phyloP scores from a whole-genome alignment of 257 asterid genomes.

The Leptodermis oblonga region DNA sequence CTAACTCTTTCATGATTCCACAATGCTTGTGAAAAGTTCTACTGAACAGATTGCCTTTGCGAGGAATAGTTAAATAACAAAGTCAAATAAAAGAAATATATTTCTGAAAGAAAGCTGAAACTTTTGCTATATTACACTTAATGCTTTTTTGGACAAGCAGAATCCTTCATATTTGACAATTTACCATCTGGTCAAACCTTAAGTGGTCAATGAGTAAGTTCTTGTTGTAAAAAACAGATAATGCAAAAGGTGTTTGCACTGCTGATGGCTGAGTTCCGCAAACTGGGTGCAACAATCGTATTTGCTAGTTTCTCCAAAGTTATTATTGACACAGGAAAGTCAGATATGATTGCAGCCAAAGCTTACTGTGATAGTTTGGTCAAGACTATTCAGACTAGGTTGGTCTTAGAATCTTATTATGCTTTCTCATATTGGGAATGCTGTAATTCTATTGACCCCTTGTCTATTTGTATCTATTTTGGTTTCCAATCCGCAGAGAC shows the following conservation, averaged over 20 bases:
- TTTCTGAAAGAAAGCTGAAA: not conserved
- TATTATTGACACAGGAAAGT: conserved; percentile 82
- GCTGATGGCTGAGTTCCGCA: conserved; percentile 91
- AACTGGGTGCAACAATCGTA: conserved; percentile 77
- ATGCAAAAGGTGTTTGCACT: conserved; percentile 93
- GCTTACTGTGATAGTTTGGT: conserved; percentile 92
- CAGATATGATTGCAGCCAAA: conserved; percentile 81
- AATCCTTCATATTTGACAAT: not conserved
- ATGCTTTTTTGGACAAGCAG: not conserved
- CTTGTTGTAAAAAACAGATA: conserved; percentile 42
- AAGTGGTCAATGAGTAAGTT: not conserved
- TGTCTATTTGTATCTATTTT: not conserved
- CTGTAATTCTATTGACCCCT: conserved; percentile 22
- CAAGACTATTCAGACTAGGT: conserved; percentile 81
- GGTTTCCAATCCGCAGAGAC: conserved; percentile 49
- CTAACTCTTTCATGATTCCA: not conserved
- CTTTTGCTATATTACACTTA: not conserved
- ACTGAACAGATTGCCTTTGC: not conserved
- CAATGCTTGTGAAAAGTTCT: not conserved
- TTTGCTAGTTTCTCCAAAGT: conserved; percentile 85
- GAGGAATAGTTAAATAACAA: not conserved
- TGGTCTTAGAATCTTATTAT: conserved; percentile 14
- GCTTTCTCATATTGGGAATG: not conserved
- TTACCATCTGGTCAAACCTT: not conserved
- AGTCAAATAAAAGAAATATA: not conserved